Percentiles rank a stretch among this genome's conserved stretches.
These are phyloP conservation scores for Pestalotiopsis sp. DNA, from an alignment of 2,329 filamentous ascomycete genomes.

Conservation along the genomic window DNA sequence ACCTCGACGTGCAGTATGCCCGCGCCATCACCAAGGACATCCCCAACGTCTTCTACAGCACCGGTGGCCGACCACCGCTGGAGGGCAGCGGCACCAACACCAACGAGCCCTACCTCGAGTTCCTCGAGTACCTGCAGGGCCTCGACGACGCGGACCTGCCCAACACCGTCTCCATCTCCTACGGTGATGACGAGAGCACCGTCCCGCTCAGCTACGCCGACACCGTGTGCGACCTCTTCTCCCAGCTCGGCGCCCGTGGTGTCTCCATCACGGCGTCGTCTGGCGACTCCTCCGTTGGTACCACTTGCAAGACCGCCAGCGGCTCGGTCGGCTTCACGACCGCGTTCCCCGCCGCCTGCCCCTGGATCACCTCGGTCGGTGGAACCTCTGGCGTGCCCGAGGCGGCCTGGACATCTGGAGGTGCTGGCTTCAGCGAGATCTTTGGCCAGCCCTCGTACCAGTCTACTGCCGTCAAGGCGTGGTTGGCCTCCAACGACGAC, in stretches of 20 bases:
- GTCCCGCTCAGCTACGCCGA: slow-evolving; percentile 61
- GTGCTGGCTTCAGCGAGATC: slow-evolving; percentile 54
- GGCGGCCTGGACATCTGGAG: slow-evolving; percentile 46
- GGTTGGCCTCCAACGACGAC: slow-evolving; percentile 38
- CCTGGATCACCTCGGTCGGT: slow-evolving; percentile 32
- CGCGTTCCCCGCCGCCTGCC: slow-evolving; percentile 54
- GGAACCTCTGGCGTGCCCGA: slow-evolving; percentile 21
- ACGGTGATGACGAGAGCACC: slow-evolving; percentile 69
- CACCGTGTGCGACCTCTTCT: slow-evolving; percentile 62
- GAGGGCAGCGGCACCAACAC: slow-evolving; percentile 17
- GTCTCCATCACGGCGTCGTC: slow-evolving; percentile 64
- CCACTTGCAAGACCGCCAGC: slow-evolving; percentile 54
- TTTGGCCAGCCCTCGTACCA: slow-evolving; percentile 52
- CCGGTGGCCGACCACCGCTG: neutral
- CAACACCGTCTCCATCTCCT: slow-evolving; percentile 65
- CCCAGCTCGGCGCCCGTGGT: slow-evolving; percentile 65
- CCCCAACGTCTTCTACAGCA: slow-evolving; percentile 7
- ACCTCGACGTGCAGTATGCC: slow-evolving; percentile 16
- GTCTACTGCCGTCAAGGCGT: slow-evolving; percentile 41
- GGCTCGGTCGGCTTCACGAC: slow-evolving; percentile 47
- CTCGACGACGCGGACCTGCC: slow-evolving; percentile 56
- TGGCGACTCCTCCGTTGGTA: slow-evolving; percentile 61
- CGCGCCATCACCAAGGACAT: slow-evolving; percentile 9
- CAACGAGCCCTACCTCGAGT: slow-evolving; percentile 73
- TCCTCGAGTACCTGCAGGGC: slow-evolving; percentile 59